A percentile compares a stretch with the other conserved stretches of the same genome.
Evolutionary conservation across 2,329 filamentous ascomycete species (phyloP).

Genomic region (Penicillium sp.): DNA sequence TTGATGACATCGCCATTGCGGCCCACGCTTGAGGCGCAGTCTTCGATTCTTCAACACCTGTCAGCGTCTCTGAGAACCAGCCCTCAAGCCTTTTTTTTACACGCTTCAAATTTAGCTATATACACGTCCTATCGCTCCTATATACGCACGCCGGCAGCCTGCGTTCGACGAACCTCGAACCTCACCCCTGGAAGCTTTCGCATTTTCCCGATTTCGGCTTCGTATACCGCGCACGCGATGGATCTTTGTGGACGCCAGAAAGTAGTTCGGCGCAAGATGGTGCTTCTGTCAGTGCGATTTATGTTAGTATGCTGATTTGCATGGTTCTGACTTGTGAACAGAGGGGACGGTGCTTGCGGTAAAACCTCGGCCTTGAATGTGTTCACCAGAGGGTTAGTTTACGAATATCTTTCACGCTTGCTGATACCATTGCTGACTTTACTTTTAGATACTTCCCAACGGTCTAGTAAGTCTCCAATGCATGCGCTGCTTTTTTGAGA

Average conservation of each 20-base stretch:
- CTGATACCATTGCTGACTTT: conserved; percentile 25
- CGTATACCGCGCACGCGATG: conserved; percentile 42
- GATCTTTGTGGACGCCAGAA: conserved; percentile 73
- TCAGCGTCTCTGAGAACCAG: conserved; percentile 12
- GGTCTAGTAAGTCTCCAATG: conserved; percentile 70
- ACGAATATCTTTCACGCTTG: conserved; percentile 16
- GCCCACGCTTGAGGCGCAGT: conserved; percentile 29
- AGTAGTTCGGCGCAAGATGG: conserved; percentile 94
- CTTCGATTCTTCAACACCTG: conserved; percentile 27
- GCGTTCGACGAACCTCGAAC: conserved; percentile 8
- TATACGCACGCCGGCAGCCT: background rate
- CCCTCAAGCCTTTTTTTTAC: background rate
- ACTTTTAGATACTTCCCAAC: conserved; percentile 84
- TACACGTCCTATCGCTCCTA: background rate
- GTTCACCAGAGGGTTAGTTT: conserved; percentile 87
- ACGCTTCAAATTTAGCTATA: background rate
- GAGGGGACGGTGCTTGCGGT: conserved; percentile 93
- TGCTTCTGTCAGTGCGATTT: conserved; percentile 69
- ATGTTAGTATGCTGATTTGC: background rate
- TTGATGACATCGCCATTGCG: conserved; percentile 43
- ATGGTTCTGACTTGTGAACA: conserved; percentile 46
- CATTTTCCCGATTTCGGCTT: conserved; percentile 14
- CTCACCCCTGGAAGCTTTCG: conserved; percentile 16
- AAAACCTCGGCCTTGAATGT: conserved; percentile 98
- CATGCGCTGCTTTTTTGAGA: background rate